Base-by-base conservation (phyloP, 495 filamentous ascomycete genomes). In the Penicilliopsis zonata region DNA sequence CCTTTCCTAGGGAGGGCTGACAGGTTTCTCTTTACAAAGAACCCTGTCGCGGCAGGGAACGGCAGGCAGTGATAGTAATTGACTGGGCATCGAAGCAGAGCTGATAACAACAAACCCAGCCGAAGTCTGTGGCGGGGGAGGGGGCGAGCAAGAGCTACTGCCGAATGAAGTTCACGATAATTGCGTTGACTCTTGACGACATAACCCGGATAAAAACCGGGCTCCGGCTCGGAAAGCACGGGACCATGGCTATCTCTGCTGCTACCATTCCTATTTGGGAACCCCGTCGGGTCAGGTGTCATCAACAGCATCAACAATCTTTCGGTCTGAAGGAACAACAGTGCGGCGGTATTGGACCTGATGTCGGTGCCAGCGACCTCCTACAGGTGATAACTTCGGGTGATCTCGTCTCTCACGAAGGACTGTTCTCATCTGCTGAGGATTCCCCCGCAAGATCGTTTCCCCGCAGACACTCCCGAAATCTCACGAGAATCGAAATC, bases 241-340 rank as follows among this genome's bases (percentile, higher is more conserved):
- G 49, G 57, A 52, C 46, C 39, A 18, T 4, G 47, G 50, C 50
- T n/a, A n/a, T n/a, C 53, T 41, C 49, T 28, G 45, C 40, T 55
- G 50, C 52, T 58, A 51, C 47, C 55, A 59, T 40, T 28, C 55
- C 52, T 22, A 10, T 52, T 61, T 40, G 42, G 53, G 57, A 30
- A 38, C 9, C 13, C 23, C 16, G 9, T 21, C 17, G 18, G 17
- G n/a, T 27, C 25, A 27, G n/a, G 5, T 27, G 25, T 27, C 21
- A 6, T 18, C 14, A 13, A 30, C 18, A 5, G 28, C 14, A n/a
- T n/a, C n/a, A n/a, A n/a, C n/a, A n/a, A n/a, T n/a, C n/a, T n/a
- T n/a, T n/a, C n/a, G n/a, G n/a, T n/a, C n/a, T n/a, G n/a, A n/a
- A n/a, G n/a, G n/a, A n/a, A n/a, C n/a, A n/a, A n/a, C n/a, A n/a